Evolutionary conservation across 2,329 filamentous ascomycete species (phyloP), one percentile per base, ranked within the genome.

Genomic region (Diplodia seriata): DNA sequence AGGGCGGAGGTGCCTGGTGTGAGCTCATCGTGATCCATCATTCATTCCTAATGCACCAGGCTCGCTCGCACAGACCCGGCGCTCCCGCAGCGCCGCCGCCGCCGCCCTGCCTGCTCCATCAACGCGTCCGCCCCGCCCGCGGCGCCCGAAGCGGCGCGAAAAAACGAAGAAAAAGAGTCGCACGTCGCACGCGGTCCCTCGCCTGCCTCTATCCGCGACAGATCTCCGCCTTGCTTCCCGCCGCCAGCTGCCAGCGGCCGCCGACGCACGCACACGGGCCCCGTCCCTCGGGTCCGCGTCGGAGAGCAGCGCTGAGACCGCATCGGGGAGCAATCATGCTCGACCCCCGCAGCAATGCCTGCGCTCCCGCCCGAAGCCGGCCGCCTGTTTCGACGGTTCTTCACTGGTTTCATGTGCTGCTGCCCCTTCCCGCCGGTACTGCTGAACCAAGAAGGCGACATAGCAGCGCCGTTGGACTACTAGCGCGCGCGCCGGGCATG

Each of bases 1-100:
- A 56, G n/a, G 38, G 53, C 40, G 54, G 54, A 57, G 53, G 54
- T 43, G 50, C 54, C 64, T 67, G 40, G 53, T 50, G 53, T 66
- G 64, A 56, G 53, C 53, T 56, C 55, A 57, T 56, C 43, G 64
- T 38, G 64, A 66, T 33, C 64, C 54, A 47, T 43, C 54, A 56
- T 59, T 38, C 64, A 67, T 67, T 67, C 64, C 64, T 59, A 50
- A 63, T 33, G 57, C 57, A 55, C 53, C 43, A 47, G 43, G 43
- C 43, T 47, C 36, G 54, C 49, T 49, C 57, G 64, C 64, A 67
- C 63, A 51, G 64, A 67, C 64, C 64, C 64, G 64, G 43, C 38
- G 33, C 64, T 66, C 64, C 64, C 64, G 64, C 64, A 54, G 63
- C 61, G 47, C 20, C 51, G 36, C 20, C 51, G 36, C 20, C 51